Percentiles rank a stretch among this genome's conserved stretches.
Evolutionary conservation across 2,329 filamentous ascomycete species (phyloP).

Genomic region (Cytospora schulzeri): DNA sequence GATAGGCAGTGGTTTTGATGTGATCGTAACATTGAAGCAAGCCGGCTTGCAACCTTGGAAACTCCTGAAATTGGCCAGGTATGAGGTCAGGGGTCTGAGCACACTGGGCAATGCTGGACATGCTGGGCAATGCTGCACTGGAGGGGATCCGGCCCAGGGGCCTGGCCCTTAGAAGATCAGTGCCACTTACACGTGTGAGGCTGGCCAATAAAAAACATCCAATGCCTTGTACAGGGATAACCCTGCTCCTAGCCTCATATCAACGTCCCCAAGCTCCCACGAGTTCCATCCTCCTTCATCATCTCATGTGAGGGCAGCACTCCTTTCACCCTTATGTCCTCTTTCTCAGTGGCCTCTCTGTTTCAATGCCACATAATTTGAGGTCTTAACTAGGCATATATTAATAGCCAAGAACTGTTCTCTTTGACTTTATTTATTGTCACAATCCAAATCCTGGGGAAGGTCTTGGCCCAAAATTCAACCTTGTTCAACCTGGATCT

Average conservation of each 20-base stretch:
- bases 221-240: not conserved
- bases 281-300: not conserved
- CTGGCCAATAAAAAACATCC: not conserved
- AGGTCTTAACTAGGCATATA: not conserved
- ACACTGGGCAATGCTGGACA: not conserved
- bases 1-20: not conserved
- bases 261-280: not conserved
- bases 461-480: too few relatives aligned
- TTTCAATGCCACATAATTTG: not conserved
- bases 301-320: not conserved
- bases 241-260: not conserved
- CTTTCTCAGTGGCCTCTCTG: not conserved
- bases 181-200: constrained; percentile 1
- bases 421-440: not conserved
- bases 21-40: not conserved
- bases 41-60: not conserved
- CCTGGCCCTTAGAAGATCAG: not conserved
- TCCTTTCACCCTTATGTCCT: not conserved
- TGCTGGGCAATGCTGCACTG: too few relatives aligned
- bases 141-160: not conserved
- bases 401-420: not conserved
- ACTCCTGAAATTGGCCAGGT: constrained; percentile 2
- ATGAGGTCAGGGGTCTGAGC: not conserved
- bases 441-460: not conserved
- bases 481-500: not conserved